Conservation (phyloP, 2,329 filamentous ascomycete genomes). For the Diaporthe humulicola region DNA sequence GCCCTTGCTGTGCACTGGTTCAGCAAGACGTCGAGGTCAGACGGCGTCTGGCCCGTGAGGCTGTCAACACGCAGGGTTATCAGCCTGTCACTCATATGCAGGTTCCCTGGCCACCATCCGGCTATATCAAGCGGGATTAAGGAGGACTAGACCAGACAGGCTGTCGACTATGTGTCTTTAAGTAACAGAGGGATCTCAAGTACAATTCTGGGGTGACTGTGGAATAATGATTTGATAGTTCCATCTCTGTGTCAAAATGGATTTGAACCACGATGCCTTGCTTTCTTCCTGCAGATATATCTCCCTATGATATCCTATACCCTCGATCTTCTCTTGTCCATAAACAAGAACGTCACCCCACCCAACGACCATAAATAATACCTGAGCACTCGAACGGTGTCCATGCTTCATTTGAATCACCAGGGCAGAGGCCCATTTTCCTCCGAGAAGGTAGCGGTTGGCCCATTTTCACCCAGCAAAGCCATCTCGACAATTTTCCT, state of each 20-base stretch:
- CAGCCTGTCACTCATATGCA: slow-evolving; percentile 2
- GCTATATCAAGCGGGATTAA: not conserved
- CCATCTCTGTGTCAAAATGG: no score
- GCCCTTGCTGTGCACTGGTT: slow-evolving; percentile 2
- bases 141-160: not conserved
- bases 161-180: not conserved
- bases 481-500: not conserved
- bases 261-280: no score
- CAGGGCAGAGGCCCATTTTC: not conserved
- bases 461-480: not conserved
- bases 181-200: no score
- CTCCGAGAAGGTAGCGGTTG: not conserved
- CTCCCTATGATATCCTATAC: no score
- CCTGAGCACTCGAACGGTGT: not conserved
- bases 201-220: no score
- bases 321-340: no score
- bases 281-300: no score
- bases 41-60: not conserved
- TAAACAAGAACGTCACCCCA: no score
- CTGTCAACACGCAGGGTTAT: not conserved
- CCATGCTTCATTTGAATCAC: not conserved
- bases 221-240: no score
- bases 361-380: not conserved
- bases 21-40: slow-evolving; percentile 8
- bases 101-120: not conserved